Evolutionary conservation across 495 filamentous ascomycete species (phyloP).

Genomic region (Cercophora samala): DNA sequence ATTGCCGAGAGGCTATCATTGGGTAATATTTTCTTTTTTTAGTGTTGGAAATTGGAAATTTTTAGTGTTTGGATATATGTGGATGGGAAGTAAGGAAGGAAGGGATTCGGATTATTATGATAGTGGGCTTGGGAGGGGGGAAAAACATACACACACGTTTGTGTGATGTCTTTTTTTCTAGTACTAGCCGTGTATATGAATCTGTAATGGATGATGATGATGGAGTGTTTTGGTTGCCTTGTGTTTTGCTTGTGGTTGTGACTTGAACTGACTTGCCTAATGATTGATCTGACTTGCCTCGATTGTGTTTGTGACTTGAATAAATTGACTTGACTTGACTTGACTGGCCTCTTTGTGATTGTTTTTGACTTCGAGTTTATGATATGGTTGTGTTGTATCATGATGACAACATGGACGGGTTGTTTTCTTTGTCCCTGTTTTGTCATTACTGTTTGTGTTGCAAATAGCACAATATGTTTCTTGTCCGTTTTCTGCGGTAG

Average conservation of each 20-base stretch:
- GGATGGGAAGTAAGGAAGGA: neutral
- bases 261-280: neutral
- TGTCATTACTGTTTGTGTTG: no score
- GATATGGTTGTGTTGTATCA: no score
- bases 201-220: conserved; percentile 36
- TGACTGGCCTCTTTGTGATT: no score
- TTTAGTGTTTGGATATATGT: conserved; percentile 6
- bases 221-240: conserved; percentile 11
- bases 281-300: no score
- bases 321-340: neutral
- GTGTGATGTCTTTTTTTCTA: conserved; percentile 11
- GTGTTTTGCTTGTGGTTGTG: neutral
- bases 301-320: neutral
- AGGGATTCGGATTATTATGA: conserved; percentile 10
- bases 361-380: neutral
- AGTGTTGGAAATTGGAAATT: conserved; percentile 12
- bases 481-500: no score
- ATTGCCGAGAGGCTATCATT: neutral
- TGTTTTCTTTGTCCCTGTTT: no score
- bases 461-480: no score
- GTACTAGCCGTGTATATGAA: conserved; percentile 35
- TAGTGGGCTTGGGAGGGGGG: neutral
- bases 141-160: no score
- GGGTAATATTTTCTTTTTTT: neutral
- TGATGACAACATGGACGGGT: no score